Percentiles rank a stretch among this genome's conserved stretches.
These are phyloP conservation scores for Bonia amplexicaulis DNA, from an alignment of 176 grass and related monocot species.

Conservation along the genomic window DNA sequence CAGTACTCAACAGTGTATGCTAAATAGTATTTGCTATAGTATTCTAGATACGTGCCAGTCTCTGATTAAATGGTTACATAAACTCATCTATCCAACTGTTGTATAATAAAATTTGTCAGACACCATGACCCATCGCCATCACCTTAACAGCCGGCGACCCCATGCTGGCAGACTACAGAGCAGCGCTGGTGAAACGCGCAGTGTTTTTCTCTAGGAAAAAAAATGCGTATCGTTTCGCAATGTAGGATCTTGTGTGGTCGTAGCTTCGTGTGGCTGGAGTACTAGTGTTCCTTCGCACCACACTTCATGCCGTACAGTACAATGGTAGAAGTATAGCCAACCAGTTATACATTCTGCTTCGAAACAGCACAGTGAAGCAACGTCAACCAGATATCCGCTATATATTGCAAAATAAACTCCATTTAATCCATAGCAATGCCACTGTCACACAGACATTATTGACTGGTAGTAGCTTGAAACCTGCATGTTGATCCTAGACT, in stretches of 20 bases:
- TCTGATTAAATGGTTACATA: no score
- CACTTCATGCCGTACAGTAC: background rate
- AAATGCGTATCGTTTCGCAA: background rate
- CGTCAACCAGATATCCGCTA: background rate
- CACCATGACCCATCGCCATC: conserved; percentile 11
- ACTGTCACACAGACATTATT: conserved; percentile 15
- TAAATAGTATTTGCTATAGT: no score
- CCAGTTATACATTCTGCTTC: background rate
- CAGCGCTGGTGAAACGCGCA: background rate
- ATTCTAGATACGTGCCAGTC: no score
- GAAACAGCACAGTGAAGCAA: background rate
- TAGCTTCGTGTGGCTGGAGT: background rate
- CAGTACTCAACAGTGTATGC: no score
- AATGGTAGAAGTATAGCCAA: background rate
- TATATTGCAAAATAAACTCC: background rate
- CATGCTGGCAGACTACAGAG: background rate
- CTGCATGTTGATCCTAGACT: conserved; percentile 12
- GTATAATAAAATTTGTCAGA: no score
- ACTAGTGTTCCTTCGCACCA: background rate
- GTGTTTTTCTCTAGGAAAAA: background rate
- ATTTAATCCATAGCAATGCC: background rate
- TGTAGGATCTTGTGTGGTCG: background rate
- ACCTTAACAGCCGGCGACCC: background rate
- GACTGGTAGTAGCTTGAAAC: background rate
- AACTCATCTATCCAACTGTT: no score